Conservation (phyloP, 1,139 yeast genomes). For the Candida neerlandica region DNA sequence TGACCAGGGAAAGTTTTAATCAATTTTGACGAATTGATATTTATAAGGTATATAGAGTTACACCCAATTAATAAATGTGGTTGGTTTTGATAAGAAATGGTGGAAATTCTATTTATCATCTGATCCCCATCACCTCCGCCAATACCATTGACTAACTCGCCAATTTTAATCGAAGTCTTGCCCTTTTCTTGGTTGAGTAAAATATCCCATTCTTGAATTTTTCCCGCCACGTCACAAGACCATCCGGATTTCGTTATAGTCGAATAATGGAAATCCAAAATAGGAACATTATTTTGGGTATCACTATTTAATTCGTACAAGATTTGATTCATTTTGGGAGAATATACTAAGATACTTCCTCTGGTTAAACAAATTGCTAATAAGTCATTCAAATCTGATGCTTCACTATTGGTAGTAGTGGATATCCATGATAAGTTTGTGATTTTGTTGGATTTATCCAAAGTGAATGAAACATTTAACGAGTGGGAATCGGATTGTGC, state of each 20-base stretch:
- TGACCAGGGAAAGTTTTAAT: conserved; percentile 69
- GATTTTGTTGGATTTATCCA: conserved; percentile 58
- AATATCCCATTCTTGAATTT: conserved; percentile 66
- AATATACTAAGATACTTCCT: conserved; percentile 66
- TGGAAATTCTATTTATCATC: conserved; percentile 33
- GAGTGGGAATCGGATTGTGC: conserved; percentile 32
- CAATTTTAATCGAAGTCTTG: conserved; percentile 31
- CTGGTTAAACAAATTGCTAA: conserved; percentile 68
- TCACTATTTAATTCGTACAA: conserved; percentile 46
- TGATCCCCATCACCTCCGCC: conserved; percentile 11
- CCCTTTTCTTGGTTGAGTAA: no score
- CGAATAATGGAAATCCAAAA: conserved; percentile 55
- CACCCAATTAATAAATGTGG: conserved; percentile 63
- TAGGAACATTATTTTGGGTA: conserved; percentile 51
- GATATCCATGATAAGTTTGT: conserved; percentile 61
- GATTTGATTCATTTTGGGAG: conserved; percentile 65
- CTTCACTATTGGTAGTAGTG: conserved; percentile 17
- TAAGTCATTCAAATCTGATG: conserved; percentile 28
- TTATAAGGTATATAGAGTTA: conserved; percentile 59
- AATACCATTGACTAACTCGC: conserved; percentile 35
- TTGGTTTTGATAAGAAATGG: conserved; percentile 36
- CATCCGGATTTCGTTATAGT: conserved; percentile 50
- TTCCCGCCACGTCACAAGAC: conserved; percentile 67
- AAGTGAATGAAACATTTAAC: conserved; percentile 44
- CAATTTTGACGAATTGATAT: conserved; percentile 37